Percentiles rank a stretch among this genome's conserved stretches.
Evolutionary conservation across 176 grass and related monocot species (phyloP).

Genomic region (Zizania latifolia): DNA sequence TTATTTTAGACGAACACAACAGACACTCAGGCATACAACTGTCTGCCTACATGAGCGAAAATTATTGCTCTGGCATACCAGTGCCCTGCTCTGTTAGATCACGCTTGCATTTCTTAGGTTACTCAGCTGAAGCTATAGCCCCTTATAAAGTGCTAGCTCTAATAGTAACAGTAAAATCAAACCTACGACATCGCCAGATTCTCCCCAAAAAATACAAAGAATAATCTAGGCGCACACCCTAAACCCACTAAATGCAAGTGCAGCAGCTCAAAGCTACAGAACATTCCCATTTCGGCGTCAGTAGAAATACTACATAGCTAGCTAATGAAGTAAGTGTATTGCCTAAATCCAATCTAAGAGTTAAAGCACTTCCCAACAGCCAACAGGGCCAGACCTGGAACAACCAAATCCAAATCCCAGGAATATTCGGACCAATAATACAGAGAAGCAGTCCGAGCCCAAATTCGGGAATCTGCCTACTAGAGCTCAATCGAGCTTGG

Average conservation of each 20-base stretch:
- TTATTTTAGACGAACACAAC: background rate
- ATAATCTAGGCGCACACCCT: background rate
- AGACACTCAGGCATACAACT: background rate
- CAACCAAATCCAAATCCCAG: background rate
- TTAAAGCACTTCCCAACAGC: background rate
- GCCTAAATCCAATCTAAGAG: background rate
- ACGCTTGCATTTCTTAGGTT: background rate
- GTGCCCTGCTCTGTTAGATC: background rate
- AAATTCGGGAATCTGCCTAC: background rate
- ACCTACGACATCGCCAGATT: background rate
- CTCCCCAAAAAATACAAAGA: background rate
- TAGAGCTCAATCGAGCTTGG: background rate
- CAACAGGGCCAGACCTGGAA: background rate
- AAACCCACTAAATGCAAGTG: background rate
- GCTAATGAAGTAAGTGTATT: background rate
- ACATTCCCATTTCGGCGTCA: background rate
- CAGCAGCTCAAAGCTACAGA: background rate
- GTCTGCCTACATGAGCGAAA: background rate
- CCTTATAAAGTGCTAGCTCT: background rate
- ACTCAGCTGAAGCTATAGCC: background rate
- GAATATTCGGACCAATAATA: background rate
- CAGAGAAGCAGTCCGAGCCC: background rate
- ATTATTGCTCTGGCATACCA: background rate
- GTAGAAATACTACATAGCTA: background rate
- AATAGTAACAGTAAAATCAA: background rate